A percentile compares a stretch with the other conserved stretches of the same genome.
Conservation (phyloP, 371 early-diverging fungal species). For the Mortierella sp. region DNA sequence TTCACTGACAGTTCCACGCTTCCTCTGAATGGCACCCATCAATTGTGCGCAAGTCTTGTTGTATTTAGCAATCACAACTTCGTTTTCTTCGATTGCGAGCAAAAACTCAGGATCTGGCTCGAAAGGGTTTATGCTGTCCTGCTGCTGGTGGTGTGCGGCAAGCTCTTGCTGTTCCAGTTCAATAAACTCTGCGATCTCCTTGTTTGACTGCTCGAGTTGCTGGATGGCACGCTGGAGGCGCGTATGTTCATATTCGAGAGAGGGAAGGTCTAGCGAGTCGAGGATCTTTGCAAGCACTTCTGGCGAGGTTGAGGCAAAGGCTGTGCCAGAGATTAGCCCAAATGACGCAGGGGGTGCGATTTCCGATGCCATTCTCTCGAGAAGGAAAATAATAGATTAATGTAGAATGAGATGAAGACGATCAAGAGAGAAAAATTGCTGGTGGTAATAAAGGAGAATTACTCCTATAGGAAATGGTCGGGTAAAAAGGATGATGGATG, state of each 20-base stretch:
- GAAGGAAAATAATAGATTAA: background rate
- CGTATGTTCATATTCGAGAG: constrained; percentile 37
- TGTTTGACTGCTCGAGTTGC: constrained; percentile 43
- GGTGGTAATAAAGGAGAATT: too few relatives aligned
- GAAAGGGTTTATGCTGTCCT: background rate
- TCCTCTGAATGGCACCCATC: constrained; percentile 27
- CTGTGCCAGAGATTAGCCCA: constrained; percentile 31
- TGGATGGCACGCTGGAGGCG: constrained; percentile 45
- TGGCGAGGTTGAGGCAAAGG: constrained; percentile 42
- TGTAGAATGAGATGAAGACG: background rate
- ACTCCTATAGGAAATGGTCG: too few relatives aligned
- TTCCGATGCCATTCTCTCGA: constrained; percentile 23
- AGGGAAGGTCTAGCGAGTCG: constrained; percentile 46
- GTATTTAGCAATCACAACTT: constrained; percentile 42
- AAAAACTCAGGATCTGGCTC: constrained; percentile 53
- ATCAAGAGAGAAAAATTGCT: background rate
- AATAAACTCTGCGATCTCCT: constrained; percentile 49
- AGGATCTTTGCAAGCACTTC: constrained; percentile 41
- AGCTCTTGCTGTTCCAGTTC: constrained; percentile 43
- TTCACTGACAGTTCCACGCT: constrained; percentile 9
- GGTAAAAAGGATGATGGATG: too few relatives aligned
- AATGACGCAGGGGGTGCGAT: constrained; percentile 48
- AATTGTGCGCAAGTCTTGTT: constrained; percentile 32
- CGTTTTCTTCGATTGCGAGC: constrained; percentile 51
- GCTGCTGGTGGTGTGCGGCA: constrained; percentile 5